phyloP scores from a whole-genome alignment of 495 filamentous ascomycete species.

The Penicillium maclennaniae region DNA sequence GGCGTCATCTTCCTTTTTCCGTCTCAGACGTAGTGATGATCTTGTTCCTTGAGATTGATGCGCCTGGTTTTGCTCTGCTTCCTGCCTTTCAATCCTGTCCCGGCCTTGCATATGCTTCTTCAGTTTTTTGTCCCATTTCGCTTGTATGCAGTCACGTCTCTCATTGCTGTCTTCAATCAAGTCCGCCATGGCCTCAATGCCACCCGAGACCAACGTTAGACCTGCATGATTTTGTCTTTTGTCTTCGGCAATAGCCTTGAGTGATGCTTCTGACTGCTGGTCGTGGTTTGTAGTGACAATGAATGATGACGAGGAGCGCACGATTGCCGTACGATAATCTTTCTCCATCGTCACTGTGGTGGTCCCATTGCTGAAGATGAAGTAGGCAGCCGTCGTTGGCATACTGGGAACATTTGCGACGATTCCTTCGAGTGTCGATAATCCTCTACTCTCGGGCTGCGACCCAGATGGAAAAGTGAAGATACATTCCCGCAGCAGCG shows the following conservation, averaged over 20 bases:
- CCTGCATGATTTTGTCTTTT: constrained; percentile 15
- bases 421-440: constrained; percentile 26
- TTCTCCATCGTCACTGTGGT: constrained; percentile 52
- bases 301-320: constrained; percentile 43
- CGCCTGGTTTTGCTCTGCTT: background rate
- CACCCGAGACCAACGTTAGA: constrained; percentile 9
- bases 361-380: constrained; percentile 51
- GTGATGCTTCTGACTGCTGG: constrained; percentile 9
- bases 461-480: constrained; percentile 20
- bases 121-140: constrained; percentile 35
- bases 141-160: constrained; percentile 34
- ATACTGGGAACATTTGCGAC: constrained; percentile 27
- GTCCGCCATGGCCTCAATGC: constrained; percentile 27
- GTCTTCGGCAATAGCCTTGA: constrained; percentile 10
- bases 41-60: constrained; percentile 5
- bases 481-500: constrained; percentile 44
- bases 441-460: background rate
- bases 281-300: constrained; percentile 58
- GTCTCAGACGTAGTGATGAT: constrained; percentile 7
- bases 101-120: constrained; percentile 9
- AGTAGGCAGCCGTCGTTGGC: constrained; percentile 54
- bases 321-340: constrained; percentile 44
- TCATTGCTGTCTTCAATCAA: constrained; percentile 41
- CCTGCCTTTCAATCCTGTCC: background rate
- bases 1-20: constrained; percentile 7